phyloP scores from a whole-genome alignment of 116 monocot genomes.

The Iris pallida region DNA sequence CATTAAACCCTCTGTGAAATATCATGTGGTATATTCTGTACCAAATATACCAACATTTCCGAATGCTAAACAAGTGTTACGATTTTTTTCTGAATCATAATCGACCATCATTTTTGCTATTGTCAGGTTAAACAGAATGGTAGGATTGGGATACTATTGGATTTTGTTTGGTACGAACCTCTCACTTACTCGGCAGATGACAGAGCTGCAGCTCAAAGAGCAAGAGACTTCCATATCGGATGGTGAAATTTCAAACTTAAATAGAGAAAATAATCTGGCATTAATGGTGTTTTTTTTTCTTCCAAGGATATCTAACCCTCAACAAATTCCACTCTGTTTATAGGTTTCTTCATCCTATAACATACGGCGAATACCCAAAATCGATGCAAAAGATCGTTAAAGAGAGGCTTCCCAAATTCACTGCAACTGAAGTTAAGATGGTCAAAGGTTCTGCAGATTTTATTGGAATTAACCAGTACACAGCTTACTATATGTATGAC shows the following conservation, averaged over 20 bases:
- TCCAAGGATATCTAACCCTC: no score
- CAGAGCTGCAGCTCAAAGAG: constrained; percentile 74
- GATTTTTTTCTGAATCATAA: background rate
- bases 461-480: constrained; percentile 87
- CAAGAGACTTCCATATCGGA: constrained; percentile 85
- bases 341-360: constrained; percentile 87
- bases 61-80: background rate
- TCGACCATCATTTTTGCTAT: background rate
- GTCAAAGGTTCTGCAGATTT: constrained; percentile 78
- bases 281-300: no score
- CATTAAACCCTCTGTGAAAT: no score
- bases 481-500: constrained; percentile 70
- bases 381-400: constrained; percentile 61
- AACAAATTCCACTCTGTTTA: background rate
- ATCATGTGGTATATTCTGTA: no score
- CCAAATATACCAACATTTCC: background rate
- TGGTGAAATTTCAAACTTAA: constrained; percentile 38
- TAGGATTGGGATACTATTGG: constrained; percentile 80
- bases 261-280: background rate
- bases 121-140: constrained; percentile 71
- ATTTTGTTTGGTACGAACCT: constrained; percentile 90
- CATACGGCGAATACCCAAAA: constrained; percentile 78
- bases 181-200: constrained; percentile 55
- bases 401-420: constrained; percentile 87
- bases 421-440: constrained; percentile 41